Evolutionary conservation across 2,329 filamentous ascomycete species (phyloP), one percentile per base, ranked within the genome.

Genomic region (Teratosphaeria epicoccoides): DNA sequence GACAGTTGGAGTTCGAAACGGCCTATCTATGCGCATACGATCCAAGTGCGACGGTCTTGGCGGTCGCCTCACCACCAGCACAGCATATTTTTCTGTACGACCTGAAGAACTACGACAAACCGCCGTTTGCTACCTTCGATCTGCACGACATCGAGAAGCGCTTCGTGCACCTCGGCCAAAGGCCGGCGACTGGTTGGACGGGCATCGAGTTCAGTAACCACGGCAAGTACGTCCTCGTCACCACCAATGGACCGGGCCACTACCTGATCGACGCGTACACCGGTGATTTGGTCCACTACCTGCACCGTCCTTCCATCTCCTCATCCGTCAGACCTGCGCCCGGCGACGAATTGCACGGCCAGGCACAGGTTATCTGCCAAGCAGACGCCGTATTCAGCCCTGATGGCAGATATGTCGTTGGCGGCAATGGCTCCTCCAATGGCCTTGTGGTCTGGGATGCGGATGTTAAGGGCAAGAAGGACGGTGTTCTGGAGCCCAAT

Each of bases 181-280:
- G 77, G 49, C 55, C 54, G 5, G 66, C 59, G 7, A 59, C 63
- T 40, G 84, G 84, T 10, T 98, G 93, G 93, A 93, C 87, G 1
- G 89, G 86, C 60, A 77, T 98, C 43, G 89, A 95, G 62, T 97
- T 98, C 66, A 93, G 88, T 52, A 98, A 98, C 63, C 93, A 98
- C 63, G 93, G 93, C 17, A 95, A 95, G 64, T 81, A 81, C 54
- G 71, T 98, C 46, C 77, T 98, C 4, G 69, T 98, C 17, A 87
- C 87, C 12, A 97, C 91, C 2, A 87, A 84, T 47, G 88, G 87
- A 6, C 78, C 78, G 49, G 88, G 89, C 0, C 93, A 98, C 68
- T 95, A 93, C 63, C 73, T 98, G 2, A 75, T 98, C n/a, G 93
- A 98, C 66, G 87, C 91, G 1, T 97, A 96, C 66, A 83, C 88